A percentile compares a stretch with the other conserved stretches of the same genome.
Evolutionary conservation across 768 basidiomycete species (phyloP).

Genomic region (Boletus coccyginus): DNA sequence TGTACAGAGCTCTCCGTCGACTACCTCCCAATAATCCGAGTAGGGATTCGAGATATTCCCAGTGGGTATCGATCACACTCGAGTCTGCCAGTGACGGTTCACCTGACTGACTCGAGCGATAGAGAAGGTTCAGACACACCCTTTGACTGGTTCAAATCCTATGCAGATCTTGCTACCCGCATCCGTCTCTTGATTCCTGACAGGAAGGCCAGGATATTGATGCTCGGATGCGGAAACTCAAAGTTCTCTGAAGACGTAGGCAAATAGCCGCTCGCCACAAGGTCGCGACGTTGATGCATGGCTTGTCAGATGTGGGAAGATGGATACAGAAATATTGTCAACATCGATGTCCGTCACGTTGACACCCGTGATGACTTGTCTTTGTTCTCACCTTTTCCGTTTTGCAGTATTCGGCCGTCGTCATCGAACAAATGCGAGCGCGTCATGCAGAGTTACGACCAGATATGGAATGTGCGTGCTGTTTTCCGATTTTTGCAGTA

Average conservation of each 20-base stretch:
- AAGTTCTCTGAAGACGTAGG: constrained; percentile 72
- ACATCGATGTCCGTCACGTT: constrained; percentile 58
- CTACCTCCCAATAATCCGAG: neutral
- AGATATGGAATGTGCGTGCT: constrained; percentile 65
- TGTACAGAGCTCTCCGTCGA: neutral
- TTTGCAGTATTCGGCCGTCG: constrained; percentile 65
- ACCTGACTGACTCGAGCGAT: constrained; percentile 3
- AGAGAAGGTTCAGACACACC: constrained; percentile 59
- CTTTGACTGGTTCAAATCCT: constrained; percentile 90
- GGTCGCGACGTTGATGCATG: neutral
- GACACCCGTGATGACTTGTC: neutral
- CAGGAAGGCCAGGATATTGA: constrained; percentile 59
- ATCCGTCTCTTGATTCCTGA: constrained; percentile 62
- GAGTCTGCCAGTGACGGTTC: neutral
- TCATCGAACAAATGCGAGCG: constrained; percentile 71
- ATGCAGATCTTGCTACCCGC: constrained; percentile 62
- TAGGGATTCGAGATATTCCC: constrained; percentile 70
- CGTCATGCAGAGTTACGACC: constrained; percentile 50
- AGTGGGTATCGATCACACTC: constrained; percentile 39
- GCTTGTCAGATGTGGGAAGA: constrained; percentile 81
- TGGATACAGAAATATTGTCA: constrained; percentile 77
- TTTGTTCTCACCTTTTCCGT: neutral
- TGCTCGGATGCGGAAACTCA: constrained; percentile 86
- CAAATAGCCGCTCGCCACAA: neutral
- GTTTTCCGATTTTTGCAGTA: too few relatives aligned